These are phyloP conservation scores for Acanthamoeba divionensis DNA, from an alignment of 208 protist genomes.

Conservation along the genomic window DNA sequence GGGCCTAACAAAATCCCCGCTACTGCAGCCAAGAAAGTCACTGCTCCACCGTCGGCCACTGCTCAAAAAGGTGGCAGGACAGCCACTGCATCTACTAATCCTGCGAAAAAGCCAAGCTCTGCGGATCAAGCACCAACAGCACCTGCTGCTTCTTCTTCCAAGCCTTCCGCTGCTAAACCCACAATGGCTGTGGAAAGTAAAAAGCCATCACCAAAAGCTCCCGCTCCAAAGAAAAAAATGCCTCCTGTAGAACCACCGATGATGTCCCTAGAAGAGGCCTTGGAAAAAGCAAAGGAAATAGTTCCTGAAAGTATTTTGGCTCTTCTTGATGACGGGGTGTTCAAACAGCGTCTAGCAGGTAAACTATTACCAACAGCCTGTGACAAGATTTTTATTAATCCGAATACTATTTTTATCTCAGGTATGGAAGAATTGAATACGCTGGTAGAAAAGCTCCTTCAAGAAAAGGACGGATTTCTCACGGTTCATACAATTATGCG, in stretches of 20 bases:
- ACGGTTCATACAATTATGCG: conserved; percentile 20
- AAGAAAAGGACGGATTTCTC: not conserved
- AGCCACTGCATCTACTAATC: not conserved
- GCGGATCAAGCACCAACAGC: not conserved
- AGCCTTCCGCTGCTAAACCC: not conserved
- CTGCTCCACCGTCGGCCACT: not conserved
- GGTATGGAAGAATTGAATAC: conserved; percentile 12
- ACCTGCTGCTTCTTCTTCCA: not conserved
- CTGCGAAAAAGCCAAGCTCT: not conserved
- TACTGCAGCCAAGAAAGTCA: not conserved
- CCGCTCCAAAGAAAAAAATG: not conserved
- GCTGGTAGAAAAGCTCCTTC: not conserved
- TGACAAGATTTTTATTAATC: not conserved
- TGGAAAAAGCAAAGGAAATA: conserved; percentile 6
- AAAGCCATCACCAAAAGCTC: not conserved
- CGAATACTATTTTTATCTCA: not conserved
- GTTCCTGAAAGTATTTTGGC: not conserved
- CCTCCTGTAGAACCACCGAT: not conserved
- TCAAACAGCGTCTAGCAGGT: not conserved
- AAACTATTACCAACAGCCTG: not conserved
- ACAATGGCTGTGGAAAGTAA: not conserved
- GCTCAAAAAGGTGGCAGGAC: not conserved
- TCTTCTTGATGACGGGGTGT: not conserved
- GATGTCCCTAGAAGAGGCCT: not conserved
- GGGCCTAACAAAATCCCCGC: not conserved